Evolutionary conservation across 139 green algal species (phyloP).

Genomic region (Closterium sp.): DNA sequence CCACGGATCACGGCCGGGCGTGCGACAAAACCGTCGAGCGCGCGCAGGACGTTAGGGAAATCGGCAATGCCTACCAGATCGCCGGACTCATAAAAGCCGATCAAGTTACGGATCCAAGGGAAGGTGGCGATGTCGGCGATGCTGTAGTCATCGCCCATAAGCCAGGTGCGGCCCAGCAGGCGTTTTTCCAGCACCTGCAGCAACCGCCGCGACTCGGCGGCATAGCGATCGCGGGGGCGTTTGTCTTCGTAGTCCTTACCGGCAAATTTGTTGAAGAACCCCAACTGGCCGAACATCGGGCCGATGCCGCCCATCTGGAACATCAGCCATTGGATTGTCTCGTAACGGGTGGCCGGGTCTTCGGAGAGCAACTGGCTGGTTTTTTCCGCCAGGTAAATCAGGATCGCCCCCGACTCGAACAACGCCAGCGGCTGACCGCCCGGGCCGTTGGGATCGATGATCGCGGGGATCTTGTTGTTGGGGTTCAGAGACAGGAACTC

Average conservation of each 20-base stretch:
- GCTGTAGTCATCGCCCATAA: no score
- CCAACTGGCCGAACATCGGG: slow-evolving; percentile 40
- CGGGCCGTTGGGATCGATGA: slow-evolving; percentile 50
- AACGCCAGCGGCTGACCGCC: slow-evolving; percentile 50
- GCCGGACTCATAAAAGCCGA: no score
- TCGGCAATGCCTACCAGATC: no score
- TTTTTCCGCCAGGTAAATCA: slow-evolving; percentile 60
- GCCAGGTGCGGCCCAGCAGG: slow-evolving; percentile 33
- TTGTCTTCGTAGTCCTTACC: slow-evolving; percentile 21
- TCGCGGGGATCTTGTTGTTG: slow-evolving; percentile 61
- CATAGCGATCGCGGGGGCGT: slow-evolving; percentile 50
- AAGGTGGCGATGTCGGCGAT: no score
- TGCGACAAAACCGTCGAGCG: no score
- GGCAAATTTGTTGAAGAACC: slow-evolving; percentile 37
- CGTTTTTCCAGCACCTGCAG: slow-evolving; percentile 38
- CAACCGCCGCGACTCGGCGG: slow-evolving; percentile 40
- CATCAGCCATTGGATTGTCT: slow-evolving; percentile 60
- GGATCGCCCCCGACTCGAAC: slow-evolving; percentile 58
- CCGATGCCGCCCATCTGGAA: slow-evolving; percentile 36
- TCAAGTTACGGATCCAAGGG: no score
- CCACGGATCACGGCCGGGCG: no score
- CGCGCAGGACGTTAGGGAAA: no score
- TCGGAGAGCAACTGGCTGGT: slow-evolving; percentile 52
- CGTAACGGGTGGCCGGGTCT: slow-evolving; percentile 27
- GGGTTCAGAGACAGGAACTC: slow-evolving; percentile 58